Evolutionary conservation across 2,329 filamentous ascomycete genomes (phyloP).

Genomic region (Xylariaceae sp.): DNA sequence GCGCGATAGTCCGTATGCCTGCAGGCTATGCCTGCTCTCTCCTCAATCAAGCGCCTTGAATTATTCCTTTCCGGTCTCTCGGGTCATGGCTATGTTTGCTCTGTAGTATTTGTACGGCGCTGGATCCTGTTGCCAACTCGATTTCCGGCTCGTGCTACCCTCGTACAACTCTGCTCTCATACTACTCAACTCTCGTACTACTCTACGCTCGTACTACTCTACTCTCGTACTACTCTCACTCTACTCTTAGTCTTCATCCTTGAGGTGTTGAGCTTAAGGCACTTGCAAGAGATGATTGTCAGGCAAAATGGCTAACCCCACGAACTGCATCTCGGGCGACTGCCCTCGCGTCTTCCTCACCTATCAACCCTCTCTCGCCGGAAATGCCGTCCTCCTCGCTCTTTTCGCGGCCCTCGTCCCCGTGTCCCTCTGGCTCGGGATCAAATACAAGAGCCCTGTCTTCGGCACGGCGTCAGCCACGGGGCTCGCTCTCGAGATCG

Average conservation of each 20-base stretch:
- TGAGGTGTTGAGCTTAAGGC: slow-evolving; percentile 2
- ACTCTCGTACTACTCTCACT: no score
- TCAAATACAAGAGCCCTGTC: slow-evolving; percentile 30
- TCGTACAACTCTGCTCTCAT: no score
- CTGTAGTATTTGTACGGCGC: slow-evolving; percentile 7
- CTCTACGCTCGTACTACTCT: no score
- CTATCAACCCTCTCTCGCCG: slow-evolving; percentile 29
- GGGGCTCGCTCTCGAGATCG: slow-evolving; percentile 35
- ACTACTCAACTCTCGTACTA: no score
- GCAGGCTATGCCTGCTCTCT: slow-evolving; percentile 2
- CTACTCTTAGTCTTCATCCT: neutral
- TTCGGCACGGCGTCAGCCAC: slow-evolving; percentile 33
- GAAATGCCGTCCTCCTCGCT: slow-evolving; percentile 33
- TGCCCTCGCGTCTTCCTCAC: slow-evolving; percentile 25
- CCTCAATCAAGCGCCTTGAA: slow-evolving; percentile 4
- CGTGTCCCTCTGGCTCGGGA: slow-evolving; percentile 28
- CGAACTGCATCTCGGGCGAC: slow-evolving; percentile 11
- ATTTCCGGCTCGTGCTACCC: neutral
- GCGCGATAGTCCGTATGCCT: no score
- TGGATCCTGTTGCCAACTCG: neutral
- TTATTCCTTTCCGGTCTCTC: slow-evolving; percentile 5
- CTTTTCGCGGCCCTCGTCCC: slow-evolving; percentile 34
- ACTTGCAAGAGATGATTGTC: slow-evolving; percentile 8
- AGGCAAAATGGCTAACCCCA: slow-evolving; percentile 15
- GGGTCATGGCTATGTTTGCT: no score